Evolutionary conservation across 257 asterid species (phyloP), one percentile per base, ranked within the genome.

Genomic region (Agastache rugosa): DNA sequence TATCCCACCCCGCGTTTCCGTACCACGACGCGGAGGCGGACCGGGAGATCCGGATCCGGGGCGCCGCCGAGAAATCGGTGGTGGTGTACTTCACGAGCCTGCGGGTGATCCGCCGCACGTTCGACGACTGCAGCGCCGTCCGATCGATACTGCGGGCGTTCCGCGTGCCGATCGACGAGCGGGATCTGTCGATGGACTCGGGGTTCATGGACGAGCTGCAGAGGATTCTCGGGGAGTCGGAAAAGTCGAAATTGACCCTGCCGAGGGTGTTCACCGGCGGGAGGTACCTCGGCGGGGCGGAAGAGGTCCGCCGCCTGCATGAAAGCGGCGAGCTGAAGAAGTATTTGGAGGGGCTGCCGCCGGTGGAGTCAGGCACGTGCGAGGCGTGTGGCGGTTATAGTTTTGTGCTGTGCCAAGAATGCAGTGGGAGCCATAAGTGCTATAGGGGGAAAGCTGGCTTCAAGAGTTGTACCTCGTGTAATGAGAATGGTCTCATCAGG

Each of bases 231-330:
- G 89, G 87, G 9, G 66, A 44, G 14, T 53, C 82, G 39, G 93
- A 85, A 6, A 84, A 81, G 83, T 69, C 90, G 11, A 81, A 72
- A 27, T 50, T 86, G 68, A 68, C 92, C 60, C 83, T 93, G 11
- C 98, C 98, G 0, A 82, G 90, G 82, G 96, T 94, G 34, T 94
- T 94, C 87, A 85, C 90, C 45, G 92, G 89, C 72, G 99, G 99
- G 35, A 80, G 97, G 81, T 94, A 94, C 89, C 71, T 92, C 25
- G 99, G 99, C 16, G 97, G 97, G 0, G 96, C 87, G 37, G 99
- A 94, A 45, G 99, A 94, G 84, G 80, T 92, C 82, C 81, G 92
- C 22, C 88, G 86, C 62, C 85, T 94, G 15, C 92, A 92, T 72
- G 99, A 94, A 82, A 82, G 81, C 75, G 97, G 99, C 14, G 97